These are phyloP conservation scores for Naganishia sp. DNA, from an alignment of 1,284 basidiomycete species.

Conservation along the genomic window DNA sequence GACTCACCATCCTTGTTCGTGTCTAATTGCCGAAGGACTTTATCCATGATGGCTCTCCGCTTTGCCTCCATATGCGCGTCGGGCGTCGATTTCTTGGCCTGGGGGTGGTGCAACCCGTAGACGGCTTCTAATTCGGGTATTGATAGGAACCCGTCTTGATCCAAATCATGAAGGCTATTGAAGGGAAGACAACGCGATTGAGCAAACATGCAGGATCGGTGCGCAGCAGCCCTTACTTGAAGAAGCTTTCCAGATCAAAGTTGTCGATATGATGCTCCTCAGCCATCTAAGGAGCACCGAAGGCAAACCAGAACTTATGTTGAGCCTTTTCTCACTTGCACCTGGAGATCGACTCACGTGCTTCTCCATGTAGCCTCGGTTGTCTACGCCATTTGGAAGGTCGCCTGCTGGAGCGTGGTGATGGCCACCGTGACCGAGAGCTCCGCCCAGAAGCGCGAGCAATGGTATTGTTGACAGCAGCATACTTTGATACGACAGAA, in stretches of 20 bases:
- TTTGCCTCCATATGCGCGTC: conserved; percentile 76
- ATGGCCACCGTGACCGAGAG: conserved; percentile 11
- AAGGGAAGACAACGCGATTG: conserved; percentile 2
- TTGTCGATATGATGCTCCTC: conserved; percentile 54
- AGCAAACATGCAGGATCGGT: conserved; percentile 2
- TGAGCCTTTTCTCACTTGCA: background rate
- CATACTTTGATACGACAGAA: no score
- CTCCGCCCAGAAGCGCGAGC: conserved; percentile 1
- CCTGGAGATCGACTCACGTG: conserved; percentile 23
- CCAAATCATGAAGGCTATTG: conserved; percentile 83
- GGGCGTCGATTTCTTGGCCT: conserved; percentile 82
- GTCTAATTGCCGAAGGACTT: conserved; percentile 75
- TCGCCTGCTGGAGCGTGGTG: conserved; percentile 7
- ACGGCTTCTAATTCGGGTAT: conserved; percentile 82
- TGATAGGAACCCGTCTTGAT: conserved; percentile 75
- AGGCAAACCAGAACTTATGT: background rate
- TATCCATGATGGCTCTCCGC: conserved; percentile 77
- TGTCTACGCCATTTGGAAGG: conserved; percentile 27
- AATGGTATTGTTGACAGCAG: conserved; percentile 1
- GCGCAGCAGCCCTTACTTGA: conserved; percentile 39
- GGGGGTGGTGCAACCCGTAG: conserved; percentile 87
- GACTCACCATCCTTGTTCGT: conserved; percentile 66
- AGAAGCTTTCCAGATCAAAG: conserved; percentile 53
- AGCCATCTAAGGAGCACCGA: conserved; percentile 44
- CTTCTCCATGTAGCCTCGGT: conserved; percentile 31